A percentile compares a stretch with the other conserved stretches of the same genome.
Evolutionary conservation across 2,329 filamentous ascomycete genomes (phyloP).

Genomic region (Clonostachys rhizophaga): DNA sequence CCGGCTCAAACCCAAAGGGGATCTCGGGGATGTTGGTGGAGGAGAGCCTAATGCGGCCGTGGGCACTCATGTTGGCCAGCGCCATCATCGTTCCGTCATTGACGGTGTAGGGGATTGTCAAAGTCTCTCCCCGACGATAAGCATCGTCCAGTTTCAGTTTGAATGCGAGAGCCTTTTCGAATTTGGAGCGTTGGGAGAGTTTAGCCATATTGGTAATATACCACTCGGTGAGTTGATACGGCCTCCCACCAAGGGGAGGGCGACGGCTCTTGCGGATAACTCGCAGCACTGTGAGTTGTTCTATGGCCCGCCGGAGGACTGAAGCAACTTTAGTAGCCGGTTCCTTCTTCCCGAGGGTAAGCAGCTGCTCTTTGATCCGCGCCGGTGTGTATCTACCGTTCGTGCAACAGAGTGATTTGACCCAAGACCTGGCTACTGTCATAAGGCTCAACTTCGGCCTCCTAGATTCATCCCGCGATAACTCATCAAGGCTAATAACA

Average conservation of each 20-base stretch:
- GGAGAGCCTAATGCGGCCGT: constrained; percentile 49
- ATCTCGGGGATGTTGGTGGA: constrained; percentile 53
- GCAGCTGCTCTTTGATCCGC: constrained; percentile 44
- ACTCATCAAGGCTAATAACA: constrained; percentile 18
- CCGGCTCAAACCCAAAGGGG: constrained; percentile 66
- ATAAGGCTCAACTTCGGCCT: constrained; percentile 14
- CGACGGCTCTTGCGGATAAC: constrained; percentile 58
- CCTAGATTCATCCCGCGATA: background rate
- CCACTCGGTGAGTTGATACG: constrained; percentile 58
- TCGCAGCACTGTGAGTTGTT: constrained; percentile 40
- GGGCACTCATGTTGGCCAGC: constrained; percentile 59
- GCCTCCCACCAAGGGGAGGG: constrained; percentile 51
- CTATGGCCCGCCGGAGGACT: constrained; percentile 42
- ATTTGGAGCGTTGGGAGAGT: constrained; percentile 47
- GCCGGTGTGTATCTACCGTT: constrained; percentile 41
- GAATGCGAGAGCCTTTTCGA: constrained; percentile 52
- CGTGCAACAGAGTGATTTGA: constrained; percentile 54
- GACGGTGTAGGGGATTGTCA: constrained; percentile 50
- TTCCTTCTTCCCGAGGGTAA: constrained; percentile 36
- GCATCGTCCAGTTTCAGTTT: constrained; percentile 54
- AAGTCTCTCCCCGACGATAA: constrained; percentile 36
- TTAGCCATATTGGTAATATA: constrained; percentile 54
- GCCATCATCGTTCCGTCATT: constrained; percentile 64
- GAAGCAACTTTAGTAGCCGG: constrained; percentile 28
- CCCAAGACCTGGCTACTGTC: constrained; percentile 51